Evolutionary conservation across 169 alveolate genomes (phyloP).

Genomic region (Neospora caninum): DNA sequence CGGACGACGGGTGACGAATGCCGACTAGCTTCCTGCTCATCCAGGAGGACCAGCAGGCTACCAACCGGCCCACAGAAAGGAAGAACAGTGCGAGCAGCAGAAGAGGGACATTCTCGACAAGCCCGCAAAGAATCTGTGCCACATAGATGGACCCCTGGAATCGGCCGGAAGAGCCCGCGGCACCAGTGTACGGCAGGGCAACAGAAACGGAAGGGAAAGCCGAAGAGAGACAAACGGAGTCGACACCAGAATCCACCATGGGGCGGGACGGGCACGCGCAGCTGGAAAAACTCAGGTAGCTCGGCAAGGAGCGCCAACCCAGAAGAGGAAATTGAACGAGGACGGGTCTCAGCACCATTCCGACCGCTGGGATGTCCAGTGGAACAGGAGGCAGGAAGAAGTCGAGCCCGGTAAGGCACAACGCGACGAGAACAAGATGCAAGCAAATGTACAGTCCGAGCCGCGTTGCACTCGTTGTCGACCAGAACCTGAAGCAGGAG

Average conservation of each 20-base stretch:
- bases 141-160: background rate
- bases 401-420: background rate
- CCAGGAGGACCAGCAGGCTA: background rate
- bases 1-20: background rate
- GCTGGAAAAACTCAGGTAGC: background rate
- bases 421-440: background rate
- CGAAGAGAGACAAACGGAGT: background rate
- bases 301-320: background rate
- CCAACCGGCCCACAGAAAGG: background rate
- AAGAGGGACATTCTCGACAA: background rate
- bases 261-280: background rate
- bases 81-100: background rate
- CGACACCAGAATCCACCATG: background rate
- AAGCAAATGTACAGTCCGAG: background rate
- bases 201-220: background rate
- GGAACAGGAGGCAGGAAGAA: background rate
- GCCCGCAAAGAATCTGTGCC: background rate
- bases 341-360: background rate
- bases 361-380: background rate
- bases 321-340: background rate
- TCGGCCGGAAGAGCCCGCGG: no score
- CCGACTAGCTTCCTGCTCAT: background rate
- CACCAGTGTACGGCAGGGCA: no score
- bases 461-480: background rate
- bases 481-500: background rate